Evolutionary conservation across 352 stramenopile species (phyloP).

Genomic region (Phytophthora fragariae): DNA sequence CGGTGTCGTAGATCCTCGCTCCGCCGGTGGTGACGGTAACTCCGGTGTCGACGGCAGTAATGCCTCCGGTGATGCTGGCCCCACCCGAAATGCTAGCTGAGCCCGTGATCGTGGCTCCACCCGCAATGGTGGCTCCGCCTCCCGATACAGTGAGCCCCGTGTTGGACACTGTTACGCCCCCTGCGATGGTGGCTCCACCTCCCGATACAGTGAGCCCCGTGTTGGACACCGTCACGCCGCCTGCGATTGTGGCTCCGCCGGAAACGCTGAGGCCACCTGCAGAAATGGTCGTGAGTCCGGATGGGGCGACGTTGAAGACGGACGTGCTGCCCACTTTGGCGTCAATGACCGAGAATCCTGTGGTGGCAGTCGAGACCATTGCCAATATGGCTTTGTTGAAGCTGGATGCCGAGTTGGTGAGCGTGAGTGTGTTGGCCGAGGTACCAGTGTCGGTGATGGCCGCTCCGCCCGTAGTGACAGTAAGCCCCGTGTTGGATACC

Average conservation of each 20-base stretch:
- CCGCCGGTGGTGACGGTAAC: conserved; percentile 19
- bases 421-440: not conserved
- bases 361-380: conserved; percentile 22
- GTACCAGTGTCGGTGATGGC: no score
- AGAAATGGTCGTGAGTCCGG: conserved; percentile 45
- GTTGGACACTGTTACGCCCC: conserved; percentile 3
- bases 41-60: conserved; percentile 12
- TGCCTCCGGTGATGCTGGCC: conserved; percentile 7
- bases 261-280: conserved; percentile 39
- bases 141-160: conserved; percentile 17
- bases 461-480: no score
- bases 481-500: no score
- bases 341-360: conserved; percentile 11
- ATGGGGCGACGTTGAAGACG: conserved; percentile 27
- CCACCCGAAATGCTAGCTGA: conserved; percentile 3
- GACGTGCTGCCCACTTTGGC: conserved; percentile 10
- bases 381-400: conserved; percentile 19
- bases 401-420: conserved; percentile 9
- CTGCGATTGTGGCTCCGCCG: conserved; percentile 23
- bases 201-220: not conserved
- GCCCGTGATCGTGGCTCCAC: conserved; percentile 19
- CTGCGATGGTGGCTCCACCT: not conserved
- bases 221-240: not conserved
- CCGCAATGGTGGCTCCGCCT: conserved; percentile 25
- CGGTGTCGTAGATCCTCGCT: not conserved